These are phyloP conservation scores for Fusarium denticulatum DNA, from an alignment of 2,329 filamentous ascomycete species.

Conservation along the genomic window DNA sequence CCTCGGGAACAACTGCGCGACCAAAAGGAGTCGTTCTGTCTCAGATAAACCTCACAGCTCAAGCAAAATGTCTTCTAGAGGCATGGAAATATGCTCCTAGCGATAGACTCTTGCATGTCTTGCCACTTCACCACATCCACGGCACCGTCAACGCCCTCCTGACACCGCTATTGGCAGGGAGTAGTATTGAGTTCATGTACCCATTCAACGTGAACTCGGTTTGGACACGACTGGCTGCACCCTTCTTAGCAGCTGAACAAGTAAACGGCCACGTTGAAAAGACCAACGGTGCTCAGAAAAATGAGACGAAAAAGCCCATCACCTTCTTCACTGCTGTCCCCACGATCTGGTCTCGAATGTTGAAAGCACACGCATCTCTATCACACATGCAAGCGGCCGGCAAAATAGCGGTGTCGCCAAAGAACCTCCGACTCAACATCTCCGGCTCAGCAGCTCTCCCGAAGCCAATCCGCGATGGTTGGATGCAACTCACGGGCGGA, in stretches of 20 bases:
- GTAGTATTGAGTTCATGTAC: slow-evolving; percentile 91
- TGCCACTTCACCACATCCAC: slow-evolving; percentile 97
- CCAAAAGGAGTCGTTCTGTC: slow-evolving; percentile 96
- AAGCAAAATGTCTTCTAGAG: slow-evolving; percentile 79
- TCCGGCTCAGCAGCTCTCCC: slow-evolving; percentile 95
- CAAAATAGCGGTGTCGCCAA: slow-evolving; percentile 74
- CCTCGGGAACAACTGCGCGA: slow-evolving; percentile 91
- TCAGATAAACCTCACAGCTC: slow-evolving; percentile 81
- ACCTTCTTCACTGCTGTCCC: slow-evolving; percentile 97
- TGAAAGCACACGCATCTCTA: slow-evolving; percentile 75
- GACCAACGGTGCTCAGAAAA: background rate
- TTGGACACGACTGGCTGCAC: slow-evolving; percentile 85
- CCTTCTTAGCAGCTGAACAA: slow-evolving; percentile 66
- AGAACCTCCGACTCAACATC: slow-evolving; percentile 87
- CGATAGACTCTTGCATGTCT: slow-evolving; percentile 87
- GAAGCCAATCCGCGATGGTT: slow-evolving; percentile 85
- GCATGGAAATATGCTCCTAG: slow-evolving; percentile 85
- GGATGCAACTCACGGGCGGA: slow-evolving; percentile 79
- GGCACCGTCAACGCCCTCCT: slow-evolving; percentile 93
- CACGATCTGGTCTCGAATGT: slow-evolving; percentile 90
- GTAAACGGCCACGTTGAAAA: slow-evolving; percentile 34
- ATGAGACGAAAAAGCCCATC: slow-evolving; percentile 55
- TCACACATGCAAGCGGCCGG: slow-evolving; percentile 71
- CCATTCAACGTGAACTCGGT: slow-evolving; percentile 89
- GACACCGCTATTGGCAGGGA: slow-evolving; percentile 86